Evolutionary conservation across 192 early-diverging fungal species (phyloP).

Genomic region (Gaertneriomyces sp.): DNA sequence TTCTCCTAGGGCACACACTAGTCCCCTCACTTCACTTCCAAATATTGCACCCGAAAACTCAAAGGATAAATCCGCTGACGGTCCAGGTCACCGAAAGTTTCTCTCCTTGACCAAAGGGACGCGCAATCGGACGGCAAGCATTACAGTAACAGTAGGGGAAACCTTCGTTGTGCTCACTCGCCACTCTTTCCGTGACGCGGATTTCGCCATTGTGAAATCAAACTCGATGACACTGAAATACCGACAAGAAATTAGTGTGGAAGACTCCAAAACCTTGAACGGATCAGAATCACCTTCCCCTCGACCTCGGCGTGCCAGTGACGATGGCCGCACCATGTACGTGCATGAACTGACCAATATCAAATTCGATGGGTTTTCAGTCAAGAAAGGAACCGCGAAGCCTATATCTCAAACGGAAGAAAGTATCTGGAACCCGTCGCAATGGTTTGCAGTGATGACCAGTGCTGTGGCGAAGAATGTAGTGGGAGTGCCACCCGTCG

Average conservation of each 20-base stretch:
- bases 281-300: not conserved
- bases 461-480: conserved; percentile 41
- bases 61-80: not conserved
- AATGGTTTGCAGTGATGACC: conserved; percentile 47
- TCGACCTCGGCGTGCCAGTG: not conserved
- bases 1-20: not conserved
- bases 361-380: conserved; percentile 23
- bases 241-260: conserved; percentile 4
- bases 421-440: conserved; percentile 41
- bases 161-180: conserved; percentile 35
- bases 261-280: no score
- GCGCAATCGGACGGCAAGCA: conserved; percentile 5
- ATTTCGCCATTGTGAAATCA: conserved; percentile 39
- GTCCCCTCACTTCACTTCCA: conserved; percentile 1
- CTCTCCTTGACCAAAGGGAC: not conserved
- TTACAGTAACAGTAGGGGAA: conserved; percentile 24
- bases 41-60: not conserved
- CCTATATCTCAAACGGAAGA: conserved; percentile 45
- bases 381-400: conserved; percentile 41
- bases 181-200: conserved; percentile 48
- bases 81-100: conserved; percentile 6
- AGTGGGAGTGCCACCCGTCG: conserved; percentile 29
- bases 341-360: conserved; percentile 20
- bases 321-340: no score
- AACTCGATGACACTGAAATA: conserved; percentile 24